Base-by-base conservation (phyloP, 257 asterid genomes). In the Nemophila menziesii region DNA sequence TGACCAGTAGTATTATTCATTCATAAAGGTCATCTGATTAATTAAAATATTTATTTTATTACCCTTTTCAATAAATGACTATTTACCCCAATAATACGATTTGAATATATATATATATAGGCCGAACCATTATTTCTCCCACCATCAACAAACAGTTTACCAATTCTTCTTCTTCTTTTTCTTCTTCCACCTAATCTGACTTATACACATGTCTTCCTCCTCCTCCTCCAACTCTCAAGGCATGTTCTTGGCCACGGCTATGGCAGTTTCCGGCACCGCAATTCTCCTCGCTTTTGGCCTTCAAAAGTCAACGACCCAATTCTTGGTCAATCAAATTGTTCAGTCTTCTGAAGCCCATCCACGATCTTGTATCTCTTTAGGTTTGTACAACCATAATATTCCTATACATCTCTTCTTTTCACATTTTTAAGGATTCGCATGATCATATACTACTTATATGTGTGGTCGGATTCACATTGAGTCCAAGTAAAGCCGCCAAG, bases 201-300 rank as follows among this genome's bases (percentile, higher is more conserved):
- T 37, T 11, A 1, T 13, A 3, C 18, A 19, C 7, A n/a, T 40
- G 22, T 3, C 44, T 3, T 39, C 73, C 86, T 66, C 77, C 49
- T 55, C 86, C 9, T 64, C 74, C 46, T 57, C 78, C 52, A 72
- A 72, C 19, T 73, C 93, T 43, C 82, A 75, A 40, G 80, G 87
- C 21, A 49, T 75, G 67, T 81, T 68, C 27, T 50, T 84, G 57
- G 95, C 85, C 34, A 80, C 95, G 1, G 95, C 93, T 62, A 73
- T 84, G 93, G 95, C 92, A 0, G 80, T 84, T 18, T 84, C 93
- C 66, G 95, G 87, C 63, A 80, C 95, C 10, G 73, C 78, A 4
- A 66, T 80, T 52, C 75, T 84, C 37, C 77, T 84, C 3, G 86
- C 92, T 27, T 40, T 71, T 8, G 84, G 87, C 22, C 78, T 70